Evolutionary conservation across 2,329 filamentous ascomycete species (phyloP).

Genomic region (Sphaerulina populicola): DNA sequence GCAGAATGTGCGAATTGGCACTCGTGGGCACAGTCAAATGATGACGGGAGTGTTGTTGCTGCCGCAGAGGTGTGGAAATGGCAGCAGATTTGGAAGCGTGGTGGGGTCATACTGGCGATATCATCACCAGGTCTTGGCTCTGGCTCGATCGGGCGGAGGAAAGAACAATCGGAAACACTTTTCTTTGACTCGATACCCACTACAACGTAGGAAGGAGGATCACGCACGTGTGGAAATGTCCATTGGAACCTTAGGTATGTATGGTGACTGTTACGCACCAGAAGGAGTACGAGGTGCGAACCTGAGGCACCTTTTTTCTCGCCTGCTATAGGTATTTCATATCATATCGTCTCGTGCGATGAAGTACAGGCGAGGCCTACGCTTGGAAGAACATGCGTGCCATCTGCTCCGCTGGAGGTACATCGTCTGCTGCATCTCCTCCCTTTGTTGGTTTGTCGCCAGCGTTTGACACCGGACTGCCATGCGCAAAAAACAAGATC

Average conservation of each 20-base stretch:
- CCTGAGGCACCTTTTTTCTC: background rate
- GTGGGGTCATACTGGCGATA: background rate
- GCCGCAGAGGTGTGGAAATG: background rate
- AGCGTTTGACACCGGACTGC: constrained; percentile 30
- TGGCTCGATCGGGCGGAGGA: background rate
- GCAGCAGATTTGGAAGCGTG: background rate
- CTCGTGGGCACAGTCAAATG: constrained; percentile 6
- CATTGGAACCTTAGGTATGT: no score
- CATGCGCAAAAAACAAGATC: constrained; percentile 81
- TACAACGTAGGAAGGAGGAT: no score
- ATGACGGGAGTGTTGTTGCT: background rate
- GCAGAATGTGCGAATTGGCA: constrained; percentile 12
- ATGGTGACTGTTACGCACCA: background rate
- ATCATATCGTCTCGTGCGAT: background rate
- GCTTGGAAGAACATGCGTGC: constrained; percentile 10
- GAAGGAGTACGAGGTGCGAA: background rate
- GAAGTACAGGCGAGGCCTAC: background rate
- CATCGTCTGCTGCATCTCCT: constrained; percentile 8
- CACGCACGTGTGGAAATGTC: no score
- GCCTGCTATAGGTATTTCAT: background rate
- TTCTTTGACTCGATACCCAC: background rate
- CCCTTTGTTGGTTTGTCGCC: constrained; percentile 10
- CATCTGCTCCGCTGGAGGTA: constrained; percentile 11
- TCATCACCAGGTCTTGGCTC: constrained; percentile 4
- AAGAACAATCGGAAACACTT: background rate